These are phyloP conservation scores for Cryptococcus sp. DNA, from an alignment of 1,284 basidiomycete species.

Conservation along the genomic window DNA sequence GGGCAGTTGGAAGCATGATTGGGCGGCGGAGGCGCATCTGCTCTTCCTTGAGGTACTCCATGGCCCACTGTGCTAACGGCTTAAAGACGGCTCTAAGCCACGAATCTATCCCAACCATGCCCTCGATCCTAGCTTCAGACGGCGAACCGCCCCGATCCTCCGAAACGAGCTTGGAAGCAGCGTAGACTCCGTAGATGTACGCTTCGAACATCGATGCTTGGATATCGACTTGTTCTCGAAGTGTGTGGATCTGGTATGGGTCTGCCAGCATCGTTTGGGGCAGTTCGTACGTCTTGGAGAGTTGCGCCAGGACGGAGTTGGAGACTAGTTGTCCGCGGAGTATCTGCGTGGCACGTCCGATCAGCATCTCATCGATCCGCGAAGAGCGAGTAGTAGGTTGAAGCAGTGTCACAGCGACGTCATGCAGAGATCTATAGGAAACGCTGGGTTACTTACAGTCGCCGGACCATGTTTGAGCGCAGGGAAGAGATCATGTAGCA, in stretches of 20 bases:
- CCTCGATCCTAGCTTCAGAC: conserved; percentile 25
- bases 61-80: conserved; percentile 30
- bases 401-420: not conserved
- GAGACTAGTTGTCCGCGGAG: conserved; percentile 35
- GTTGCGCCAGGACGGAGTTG: conserved; percentile 31
- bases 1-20: too few species aligned
- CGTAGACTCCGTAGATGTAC: conserved; percentile 38
- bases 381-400: too few species aligned
- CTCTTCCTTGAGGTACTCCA: conserved; percentile 19
- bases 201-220: conserved; percentile 38
- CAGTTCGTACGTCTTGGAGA: conserved; percentile 28
- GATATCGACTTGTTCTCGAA: conserved; percentile 19
- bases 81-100: conserved; percentile 38
- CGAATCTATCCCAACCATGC: conserved; percentile 27
- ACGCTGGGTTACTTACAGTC: conserved; percentile 42
- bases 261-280: conserved; percentile 23
- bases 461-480: conserved; percentile 33
- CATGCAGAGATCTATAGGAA: not conserved
- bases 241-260: conserved; percentile 9
- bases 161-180: not conserved
- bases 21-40: not conserved
- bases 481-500: conserved; percentile 44
- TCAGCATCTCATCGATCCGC: too few species aligned
- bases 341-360: conserved; percentile 24
- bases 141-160: not conserved